Base-by-base conservation (phyloP, 192 early-diverging fungal genomes). In the Umbelopsis sp. region DNA sequence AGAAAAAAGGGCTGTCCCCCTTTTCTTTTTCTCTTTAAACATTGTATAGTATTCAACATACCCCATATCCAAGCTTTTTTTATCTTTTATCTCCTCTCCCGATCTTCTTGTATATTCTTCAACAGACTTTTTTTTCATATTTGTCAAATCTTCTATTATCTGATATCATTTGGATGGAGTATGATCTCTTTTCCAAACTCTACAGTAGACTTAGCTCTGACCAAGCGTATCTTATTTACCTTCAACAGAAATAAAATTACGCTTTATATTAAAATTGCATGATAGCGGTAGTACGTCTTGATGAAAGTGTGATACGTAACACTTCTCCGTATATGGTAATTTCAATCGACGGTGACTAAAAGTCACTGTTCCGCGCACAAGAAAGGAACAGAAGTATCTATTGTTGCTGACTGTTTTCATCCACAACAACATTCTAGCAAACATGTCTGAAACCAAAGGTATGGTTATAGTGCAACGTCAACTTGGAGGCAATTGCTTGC, bases 41-140 rank as follows among this genome's bases (percentile, higher is more conserved):
- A 61, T 35, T 61, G 55, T 61, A 61, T 25, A 61, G 55, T 61
- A 61, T 61, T 61, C 55, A 61, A 61, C 55, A 61, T 61, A 61
- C 55, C 55, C 55, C 27, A 23, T 25, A 21, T 25, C 52, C 25
- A 25, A 33, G 2, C 15, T 15, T 30, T 13, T 58, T 4, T 53
- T 13, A 3, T 25, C 35, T 13, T 61, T 61, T 27, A 21, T 18
- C 25, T 30, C 16, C 15, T 22, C 23, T 30, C 27, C 27, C 27
- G 27, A 1, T 3, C 11, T 61, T 61, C 55, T 61, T 61, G 55
- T 61, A 61, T 61, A 61, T 61, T 61, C 55, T 61, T 61, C 55
- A 61, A 61, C 55, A 61, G 55, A 61, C 55, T 61, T 15, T 18
- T 18, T 61, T n/a, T 25, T 58, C 33, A 58, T 5, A 18, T 27